phyloP scores from a whole-genome alignment of 2,329 filamentous ascomycete genomes.

The Verticillium albo-atrum region DNA sequence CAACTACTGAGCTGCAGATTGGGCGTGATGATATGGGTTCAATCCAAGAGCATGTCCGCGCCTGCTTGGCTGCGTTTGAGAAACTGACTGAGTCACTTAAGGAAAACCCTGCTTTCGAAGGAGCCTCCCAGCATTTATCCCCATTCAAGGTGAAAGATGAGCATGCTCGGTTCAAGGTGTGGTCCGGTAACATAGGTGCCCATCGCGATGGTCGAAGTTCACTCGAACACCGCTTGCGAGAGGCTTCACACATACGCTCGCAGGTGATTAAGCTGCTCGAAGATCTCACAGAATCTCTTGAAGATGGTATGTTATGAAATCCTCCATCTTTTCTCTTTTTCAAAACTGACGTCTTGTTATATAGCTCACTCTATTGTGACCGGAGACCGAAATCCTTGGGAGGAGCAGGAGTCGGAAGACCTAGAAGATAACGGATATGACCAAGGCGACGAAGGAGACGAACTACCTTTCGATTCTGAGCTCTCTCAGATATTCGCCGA shows the following conservation, averaged over 20 bases:
- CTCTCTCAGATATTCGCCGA: slow-evolving; percentile 13
- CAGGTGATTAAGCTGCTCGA: slow-evolving; percentile 17
- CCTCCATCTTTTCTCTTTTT: neutral
- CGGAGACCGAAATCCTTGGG: neutral
- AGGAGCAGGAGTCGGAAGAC: neutral
- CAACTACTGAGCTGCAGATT: too few species aligned
- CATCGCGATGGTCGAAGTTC: slow-evolving; percentile 9
- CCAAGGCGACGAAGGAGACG: slow-evolving; percentile 1
- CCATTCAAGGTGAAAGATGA: neutral
- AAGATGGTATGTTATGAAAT: neutral
- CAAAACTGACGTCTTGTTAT: slow-evolving; percentile 3
- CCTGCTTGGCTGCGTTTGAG: neutral
- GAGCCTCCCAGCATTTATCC: fast-evolving
- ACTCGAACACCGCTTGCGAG: slow-evolving; percentile 13
- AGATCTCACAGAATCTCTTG: slow-evolving; percentile 10
- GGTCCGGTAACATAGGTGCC: slow-evolving; percentile 14
- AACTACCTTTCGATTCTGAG: slow-evolving; percentile 8
- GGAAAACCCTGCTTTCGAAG: neutral
- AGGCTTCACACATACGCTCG: slow-evolving; percentile 12
- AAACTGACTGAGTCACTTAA: neutral
- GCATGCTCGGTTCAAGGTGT: slow-evolving; percentile 15
- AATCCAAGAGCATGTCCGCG: neutral
- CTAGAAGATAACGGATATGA: neutral
- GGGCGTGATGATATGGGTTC: neutral
- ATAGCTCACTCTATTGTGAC: neutral